Base-by-base conservation (phyloP, 371 early-diverging fungal species). In the Mucor lusitanicus region DNA sequence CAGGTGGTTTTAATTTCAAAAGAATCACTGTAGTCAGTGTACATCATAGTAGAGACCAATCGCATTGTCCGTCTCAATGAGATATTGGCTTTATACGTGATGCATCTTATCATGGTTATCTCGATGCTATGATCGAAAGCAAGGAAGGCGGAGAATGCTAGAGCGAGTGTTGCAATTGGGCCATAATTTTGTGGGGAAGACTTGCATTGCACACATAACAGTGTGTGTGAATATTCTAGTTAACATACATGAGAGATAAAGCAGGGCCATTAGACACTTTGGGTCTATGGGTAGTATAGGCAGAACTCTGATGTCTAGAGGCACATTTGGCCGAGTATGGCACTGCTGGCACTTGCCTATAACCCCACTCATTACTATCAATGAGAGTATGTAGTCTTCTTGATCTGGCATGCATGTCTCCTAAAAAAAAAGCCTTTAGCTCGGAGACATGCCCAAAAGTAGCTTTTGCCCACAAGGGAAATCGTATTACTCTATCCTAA, bases 401-500 rank as follows among this genome's bases (percentile, higher is more conserved):
- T 50, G 25, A 50, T 50, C 50, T 50, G 37, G 13, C 13, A 11
- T 2, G 13, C 13, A 11, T 2, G 13, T 37, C 37, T 19, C 19
- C 13, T 19, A 9, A 23, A 23, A 9, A 25, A 50, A 13, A 50
- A 19, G 50, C 50, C n/a, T 11, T 19, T 37, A 9, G 23, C 21
- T 50, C 50, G 50, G 50, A 25, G 50, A 50, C 12, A 50, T 50
- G 21, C 19, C 30, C 17, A 21, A 57, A 57, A n/a, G 58, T 4
- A n/a, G 21, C 12, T 35, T 33, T 35, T 4, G 37, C 3, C n/a
- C n/a, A n/a, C 56, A 35, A 57, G 58, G 58, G 58, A 57, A 57
- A 33, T 57, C 58, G 35, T 57, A 57, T 57, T 57, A 57, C 58
- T 21, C 35, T 57, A 57, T 57, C 58, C 21, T 32, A 33, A 57